Percentiles rank a stretch among this genome's conserved stretches.
phyloP scores from a whole-genome alignment of 2,329 filamentous ascomycete species.

The Domatiomyces globalis region DNA sequence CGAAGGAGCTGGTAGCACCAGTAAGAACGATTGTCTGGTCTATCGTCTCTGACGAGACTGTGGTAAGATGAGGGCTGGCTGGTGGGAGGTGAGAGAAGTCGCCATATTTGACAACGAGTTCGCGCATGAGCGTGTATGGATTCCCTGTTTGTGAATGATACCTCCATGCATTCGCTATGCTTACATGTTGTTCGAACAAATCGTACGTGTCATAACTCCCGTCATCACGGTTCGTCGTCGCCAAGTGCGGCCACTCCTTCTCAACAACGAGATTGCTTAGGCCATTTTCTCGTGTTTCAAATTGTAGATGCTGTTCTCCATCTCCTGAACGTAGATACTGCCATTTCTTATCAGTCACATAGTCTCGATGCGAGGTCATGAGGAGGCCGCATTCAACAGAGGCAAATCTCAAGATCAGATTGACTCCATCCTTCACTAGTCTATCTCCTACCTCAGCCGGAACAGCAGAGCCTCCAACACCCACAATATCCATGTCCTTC shows the following conservation, averaged over 20 bases:
- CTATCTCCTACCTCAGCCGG: slow-evolving; percentile 38
- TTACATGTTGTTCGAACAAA: slow-evolving; percentile 43
- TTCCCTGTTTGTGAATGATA: slow-evolving; percentile 50
- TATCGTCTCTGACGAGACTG: neutral
- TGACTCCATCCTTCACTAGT: slow-evolving; percentile 38
- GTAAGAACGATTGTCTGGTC: slow-evolving; percentile 31
- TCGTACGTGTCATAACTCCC: slow-evolving; percentile 51
- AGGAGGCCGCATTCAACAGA: slow-evolving; percentile 54
- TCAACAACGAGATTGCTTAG: slow-evolving; percentile 43
- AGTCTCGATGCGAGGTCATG: slow-evolving; percentile 47
- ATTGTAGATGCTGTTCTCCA: slow-evolving; percentile 25
- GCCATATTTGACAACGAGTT: slow-evolving; percentile 29
- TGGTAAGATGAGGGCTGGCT: no score
- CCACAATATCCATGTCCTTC: slow-evolving; percentile 44
- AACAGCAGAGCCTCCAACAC: slow-evolving; percentile 49
- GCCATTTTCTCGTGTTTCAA: slow-evolving; percentile 34
- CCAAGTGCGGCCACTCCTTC: slow-evolving; percentile 44
- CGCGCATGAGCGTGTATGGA: slow-evolving; percentile 41
- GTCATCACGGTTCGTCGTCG: slow-evolving; percentile 44
- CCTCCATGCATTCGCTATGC: slow-evolving; percentile 42
- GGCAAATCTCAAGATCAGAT: slow-evolving; percentile 48
- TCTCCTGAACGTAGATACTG: slow-evolving; percentile 40
- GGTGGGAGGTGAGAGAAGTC: slow-evolving; percentile 1
- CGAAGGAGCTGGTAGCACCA: slow-evolving; percentile 52
- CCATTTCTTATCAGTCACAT: slow-evolving; percentile 42